These are phyloP conservation scores for Anethum foeniculum DNA, from an alignment of 140 eudicot species.

Conservation along the genomic window DNA sequence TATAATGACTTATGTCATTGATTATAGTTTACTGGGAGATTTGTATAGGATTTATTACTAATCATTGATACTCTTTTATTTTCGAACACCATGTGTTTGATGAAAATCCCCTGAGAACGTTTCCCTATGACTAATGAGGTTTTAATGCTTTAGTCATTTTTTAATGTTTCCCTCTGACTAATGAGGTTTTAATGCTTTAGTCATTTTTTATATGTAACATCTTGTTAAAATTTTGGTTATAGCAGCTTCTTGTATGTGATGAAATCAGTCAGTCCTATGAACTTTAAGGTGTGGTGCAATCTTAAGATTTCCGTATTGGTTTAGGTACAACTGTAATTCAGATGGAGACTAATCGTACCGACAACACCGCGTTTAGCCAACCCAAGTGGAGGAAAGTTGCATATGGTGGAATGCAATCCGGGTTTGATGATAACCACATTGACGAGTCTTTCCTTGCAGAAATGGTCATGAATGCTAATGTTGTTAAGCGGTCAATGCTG, in stretches of 20 bases:
- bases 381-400: constrained; percentile 93
- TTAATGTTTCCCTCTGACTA: not conserved
- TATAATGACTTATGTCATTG: not conserved
- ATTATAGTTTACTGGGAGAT: not conserved
- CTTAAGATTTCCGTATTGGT: not conserved
- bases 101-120: not conserved
- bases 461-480: constrained; percentile 96
- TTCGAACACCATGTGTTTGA: not conserved
- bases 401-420: constrained; percentile 96
- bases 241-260: not conserved
- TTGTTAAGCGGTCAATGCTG: constrained; percentile 67
- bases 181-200: not conserved
- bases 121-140: not conserved
- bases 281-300: not conserved
- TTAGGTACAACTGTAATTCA: not conserved
- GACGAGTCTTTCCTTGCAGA: constrained; percentile 85
- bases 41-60: too few species aligned
- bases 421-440: constrained; percentile 80
- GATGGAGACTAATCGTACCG: constrained; percentile 35
- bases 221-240: not conserved
- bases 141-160: not conserved
- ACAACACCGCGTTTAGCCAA: constrained; percentile 22
- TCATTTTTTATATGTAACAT: not conserved
- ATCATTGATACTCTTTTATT: not conserved
- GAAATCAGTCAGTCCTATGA: too few species aligned